These are phyloP conservation scores for Lyophyllum shimeji DNA, from an alignment of 768 basidiomycete genomes.

Conservation along the genomic window DNA sequence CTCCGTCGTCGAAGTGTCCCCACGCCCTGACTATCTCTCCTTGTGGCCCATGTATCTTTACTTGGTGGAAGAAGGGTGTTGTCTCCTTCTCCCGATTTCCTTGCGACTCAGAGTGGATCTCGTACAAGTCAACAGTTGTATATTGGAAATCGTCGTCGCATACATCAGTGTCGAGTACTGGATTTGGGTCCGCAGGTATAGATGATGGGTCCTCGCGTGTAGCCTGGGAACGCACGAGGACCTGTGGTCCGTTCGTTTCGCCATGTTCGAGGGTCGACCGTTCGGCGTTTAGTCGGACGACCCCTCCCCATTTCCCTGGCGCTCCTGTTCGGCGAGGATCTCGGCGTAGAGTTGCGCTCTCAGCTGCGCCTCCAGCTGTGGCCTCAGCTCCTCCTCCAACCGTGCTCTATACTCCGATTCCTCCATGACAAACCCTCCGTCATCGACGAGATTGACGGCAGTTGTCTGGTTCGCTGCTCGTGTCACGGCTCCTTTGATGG, in stretches of 20 bases:
- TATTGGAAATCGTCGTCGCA: conserved; percentile 2
- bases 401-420: background rate
- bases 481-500: background rate
- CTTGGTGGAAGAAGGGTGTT: conserved; percentile 4
- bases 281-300: conserved; percentile 16
- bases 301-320: conserved; percentile 23
- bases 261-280: conserved; percentile 11
- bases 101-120: background rate
- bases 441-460: background rate
- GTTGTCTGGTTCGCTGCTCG: background rate
- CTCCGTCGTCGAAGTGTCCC: conserved; percentile 21
- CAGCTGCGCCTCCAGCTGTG: background rate
- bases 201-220: background rate
- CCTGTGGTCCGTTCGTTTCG: background rate
- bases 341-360: background rate
- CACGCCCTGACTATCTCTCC: background rate
- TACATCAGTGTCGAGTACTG: background rate
- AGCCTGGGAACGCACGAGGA: background rate
- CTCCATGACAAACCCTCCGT: background rate
- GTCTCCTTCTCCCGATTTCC: background rate
- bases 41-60: background rate
- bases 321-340: background rate
- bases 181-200: background rate
- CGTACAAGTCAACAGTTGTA: background rate
- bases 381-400: background rate